These are phyloP conservation scores for Podospora appendiculata DNA, from an alignment of 495 filamentous ascomycete genomes.

Conservation along the genomic window DNA sequence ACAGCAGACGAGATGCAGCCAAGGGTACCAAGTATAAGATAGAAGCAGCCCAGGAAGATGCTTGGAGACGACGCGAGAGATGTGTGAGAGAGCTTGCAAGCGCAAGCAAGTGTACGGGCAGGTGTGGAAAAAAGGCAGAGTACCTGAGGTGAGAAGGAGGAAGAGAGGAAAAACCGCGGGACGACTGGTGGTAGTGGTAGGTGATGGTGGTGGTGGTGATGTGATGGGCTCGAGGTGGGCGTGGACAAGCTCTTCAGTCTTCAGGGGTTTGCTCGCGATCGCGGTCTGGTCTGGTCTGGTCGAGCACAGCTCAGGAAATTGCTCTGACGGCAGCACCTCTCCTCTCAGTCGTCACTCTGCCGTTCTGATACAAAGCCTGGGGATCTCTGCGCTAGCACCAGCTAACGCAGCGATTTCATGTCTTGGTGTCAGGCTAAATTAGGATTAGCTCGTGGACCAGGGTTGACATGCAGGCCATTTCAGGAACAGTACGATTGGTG, in stretches of 20 bases:
- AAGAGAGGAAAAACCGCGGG: background rate
- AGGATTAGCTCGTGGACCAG: conserved; percentile 12
- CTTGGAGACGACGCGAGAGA: background rate
- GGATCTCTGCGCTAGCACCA: conserved; percentile 12
- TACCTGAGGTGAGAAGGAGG: background rate
- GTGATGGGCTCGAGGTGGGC: conserved; percentile 5
- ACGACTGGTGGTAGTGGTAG: background rate
- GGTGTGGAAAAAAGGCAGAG: background rate
- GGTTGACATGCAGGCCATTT: conserved; percentile 13
- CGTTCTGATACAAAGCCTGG: conserved; percentile 3
- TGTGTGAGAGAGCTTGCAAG: no score
- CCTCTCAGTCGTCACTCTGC: background rate
- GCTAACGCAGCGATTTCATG: conserved; percentile 15
- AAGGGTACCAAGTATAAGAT: conserved; percentile 11
- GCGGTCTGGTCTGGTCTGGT: conserved; percentile 4
- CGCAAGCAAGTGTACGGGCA: background rate
- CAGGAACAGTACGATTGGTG: conserved; percentile 14
- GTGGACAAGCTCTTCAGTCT: conserved; percentile 16
- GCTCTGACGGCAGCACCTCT: conserved; percentile 9
- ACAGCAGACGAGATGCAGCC: background rate
- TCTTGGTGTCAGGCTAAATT: conserved; percentile 13
- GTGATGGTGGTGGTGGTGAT: background rate
- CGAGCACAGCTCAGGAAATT: conserved; percentile 17
- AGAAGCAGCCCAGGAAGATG: background rate
- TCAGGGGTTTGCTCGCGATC: conserved; percentile 12